These are phyloP conservation scores for Solanum tacnaense DNA, from an alignment of 257 asterid genomes.

Conservation along the genomic window DNA sequence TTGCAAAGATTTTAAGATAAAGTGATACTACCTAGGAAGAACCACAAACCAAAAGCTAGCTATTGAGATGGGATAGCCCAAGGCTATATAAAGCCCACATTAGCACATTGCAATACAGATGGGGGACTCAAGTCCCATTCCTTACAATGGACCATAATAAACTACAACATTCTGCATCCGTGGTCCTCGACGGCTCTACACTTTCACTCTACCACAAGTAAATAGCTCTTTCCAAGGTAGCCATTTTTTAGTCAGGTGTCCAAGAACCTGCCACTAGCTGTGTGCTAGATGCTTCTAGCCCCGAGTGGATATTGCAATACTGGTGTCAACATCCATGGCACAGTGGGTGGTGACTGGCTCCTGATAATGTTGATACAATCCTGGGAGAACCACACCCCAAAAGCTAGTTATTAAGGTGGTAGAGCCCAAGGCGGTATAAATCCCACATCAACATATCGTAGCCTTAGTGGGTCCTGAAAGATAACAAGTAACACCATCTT, in stretches of 20 bases:
- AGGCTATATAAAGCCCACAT: neutral
- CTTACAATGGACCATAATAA: neutral
- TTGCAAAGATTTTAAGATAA: neutral
- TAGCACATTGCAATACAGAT: neutral
- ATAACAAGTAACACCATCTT: conserved; percentile 4
- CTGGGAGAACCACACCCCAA: neutral
- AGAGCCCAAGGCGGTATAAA: neutral
- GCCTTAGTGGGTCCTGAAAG: neutral
- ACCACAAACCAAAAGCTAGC: neutral
- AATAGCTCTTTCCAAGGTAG: neutral
- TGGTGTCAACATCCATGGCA: neutral
- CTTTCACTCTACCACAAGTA: neutral
- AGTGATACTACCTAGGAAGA: neutral
- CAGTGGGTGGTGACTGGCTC: neutral
- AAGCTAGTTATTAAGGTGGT: neutral
- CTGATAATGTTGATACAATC: neutral
- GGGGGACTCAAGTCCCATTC: neutral
- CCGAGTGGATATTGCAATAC: neutral
- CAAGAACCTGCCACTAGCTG: neutral
- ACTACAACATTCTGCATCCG: neutral
- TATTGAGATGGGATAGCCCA: neutral
- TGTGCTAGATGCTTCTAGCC: neutral
- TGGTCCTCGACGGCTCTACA: neutral
- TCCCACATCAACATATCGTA: neutral
- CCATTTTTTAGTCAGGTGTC: neutral